Conservation (phyloP, 2,329 filamentous ascomycete genomes). For the Xylaria sp. region DNA sequence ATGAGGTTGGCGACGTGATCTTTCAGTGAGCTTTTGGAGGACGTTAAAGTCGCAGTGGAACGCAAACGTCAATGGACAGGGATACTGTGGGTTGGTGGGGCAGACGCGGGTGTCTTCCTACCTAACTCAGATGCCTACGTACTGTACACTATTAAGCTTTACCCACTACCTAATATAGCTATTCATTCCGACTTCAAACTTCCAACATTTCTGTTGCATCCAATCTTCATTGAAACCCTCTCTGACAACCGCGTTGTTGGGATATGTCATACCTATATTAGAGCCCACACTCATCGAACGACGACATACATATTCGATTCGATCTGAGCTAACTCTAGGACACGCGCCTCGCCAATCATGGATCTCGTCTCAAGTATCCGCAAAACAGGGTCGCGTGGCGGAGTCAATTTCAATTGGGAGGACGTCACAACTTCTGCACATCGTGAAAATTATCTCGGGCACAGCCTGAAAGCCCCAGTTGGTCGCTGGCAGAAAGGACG, state of each 20-base stretch:
- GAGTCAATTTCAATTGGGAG: slow-evolving; percentile 96
- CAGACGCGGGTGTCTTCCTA: neutral
- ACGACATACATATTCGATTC: neutral
- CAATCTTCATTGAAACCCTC: neutral
- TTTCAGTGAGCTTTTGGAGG: neutral
- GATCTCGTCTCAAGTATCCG: slow-evolving; percentile 93
- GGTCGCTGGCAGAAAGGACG: slow-evolving; percentile 89
- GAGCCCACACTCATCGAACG: neutral
- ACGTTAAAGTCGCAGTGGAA: slow-evolving; percentile 26
- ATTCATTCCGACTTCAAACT: neutral
- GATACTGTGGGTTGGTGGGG: slow-evolving; percentile 27
- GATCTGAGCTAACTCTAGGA: neutral
- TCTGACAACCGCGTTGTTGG: neutral
- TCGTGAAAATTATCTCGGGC: slow-evolving; percentile 89
- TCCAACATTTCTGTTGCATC: neutral
- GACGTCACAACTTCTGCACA: slow-evolving; percentile 88
- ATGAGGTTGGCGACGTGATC: slow-evolving; percentile 1
- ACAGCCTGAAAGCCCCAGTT: slow-evolving; percentile 90
- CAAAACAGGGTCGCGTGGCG: slow-evolving; percentile 90
- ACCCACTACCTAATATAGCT: too few relatives aligned
- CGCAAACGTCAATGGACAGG: slow-evolving; percentile 31
- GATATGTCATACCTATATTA: neutral
- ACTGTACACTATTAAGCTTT: too few relatives aligned
- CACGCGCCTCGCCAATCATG: slow-evolving; percentile 63
- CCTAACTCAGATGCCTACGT: neutral